These are phyloP conservation scores for Hypoxylon trugodes DNA, from an alignment of 495 filamentous ascomycete genomes.

Conservation along the genomic window DNA sequence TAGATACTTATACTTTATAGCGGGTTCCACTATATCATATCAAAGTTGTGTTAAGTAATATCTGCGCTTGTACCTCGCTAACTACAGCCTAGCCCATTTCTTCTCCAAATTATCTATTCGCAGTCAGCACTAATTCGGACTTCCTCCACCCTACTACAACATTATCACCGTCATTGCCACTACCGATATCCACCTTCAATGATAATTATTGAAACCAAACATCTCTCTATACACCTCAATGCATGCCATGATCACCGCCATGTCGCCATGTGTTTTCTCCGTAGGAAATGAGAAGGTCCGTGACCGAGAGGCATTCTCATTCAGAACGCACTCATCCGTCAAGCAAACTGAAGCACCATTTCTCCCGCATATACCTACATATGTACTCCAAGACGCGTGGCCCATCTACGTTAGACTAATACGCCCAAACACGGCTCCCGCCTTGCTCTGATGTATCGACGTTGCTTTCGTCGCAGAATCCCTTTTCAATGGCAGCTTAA, in stretches of 20 bases:
- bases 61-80: too few species aligned
- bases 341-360: not conserved
- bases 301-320: not conserved
- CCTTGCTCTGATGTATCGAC: too few species aligned
- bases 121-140: slow-evolving; percentile 6
- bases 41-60: too few species aligned
- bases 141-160: not conserved
- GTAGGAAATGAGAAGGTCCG: slow-evolving; percentile 1
- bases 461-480: too few species aligned
- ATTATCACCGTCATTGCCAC: not conserved
- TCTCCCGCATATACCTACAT: too few species aligned
- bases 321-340: not conserved
- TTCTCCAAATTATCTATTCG: not conserved
- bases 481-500: too few species aligned
- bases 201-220: not conserved
- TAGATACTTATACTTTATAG: not conserved
- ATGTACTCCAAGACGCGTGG: too few species aligned
- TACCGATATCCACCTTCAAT: not conserved
- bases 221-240: not conserved
- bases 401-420: too few species aligned
- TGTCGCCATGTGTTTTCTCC: not conserved
- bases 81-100: not conserved
- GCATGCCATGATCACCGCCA: not conserved
- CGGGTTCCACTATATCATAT: not conserved
- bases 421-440: too few species aligned